A percentile compares a stretch with the other conserved stretches of the same genome.
Evolutionary conservation across 345 rosid species (phyloP).

Genomic region (Hibiscus mutabilis): DNA sequence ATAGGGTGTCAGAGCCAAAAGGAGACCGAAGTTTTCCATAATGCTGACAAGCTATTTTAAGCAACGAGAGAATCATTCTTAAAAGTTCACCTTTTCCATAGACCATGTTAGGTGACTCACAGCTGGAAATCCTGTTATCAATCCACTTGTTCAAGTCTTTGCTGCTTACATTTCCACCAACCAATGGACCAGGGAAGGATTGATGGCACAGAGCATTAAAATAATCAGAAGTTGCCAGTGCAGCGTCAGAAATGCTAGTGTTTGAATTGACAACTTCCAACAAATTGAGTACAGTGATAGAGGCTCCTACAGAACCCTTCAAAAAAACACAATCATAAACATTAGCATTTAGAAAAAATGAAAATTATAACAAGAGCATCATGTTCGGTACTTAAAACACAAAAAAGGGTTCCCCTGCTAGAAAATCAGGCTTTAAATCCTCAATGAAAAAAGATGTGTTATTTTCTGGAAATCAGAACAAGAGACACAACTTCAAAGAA

Average conservation of each 20-base stretch:
- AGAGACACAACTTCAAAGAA: background rate
- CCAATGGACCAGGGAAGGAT: slow-evolving; percentile 87
- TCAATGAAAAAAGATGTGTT: background rate
- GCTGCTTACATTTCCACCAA: slow-evolving; percentile 83
- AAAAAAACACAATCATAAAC: slow-evolving; percentile 20
- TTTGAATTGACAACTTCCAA: slow-evolving; percentile 57
- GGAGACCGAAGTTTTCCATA: slow-evolving; percentile 97
- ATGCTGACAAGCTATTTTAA: slow-evolving; percentile 82
- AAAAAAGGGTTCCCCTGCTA: background rate
- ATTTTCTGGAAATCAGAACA: background rate
- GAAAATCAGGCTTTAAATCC: background rate
- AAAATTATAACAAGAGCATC: background rate
- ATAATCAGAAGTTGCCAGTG: slow-evolving; percentile 46
- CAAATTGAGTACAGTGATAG: slow-evolving; percentile 64
- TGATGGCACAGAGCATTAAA: slow-evolving; percentile 64
- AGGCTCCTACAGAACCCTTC: slow-evolving; percentile 54
- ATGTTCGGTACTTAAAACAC: background rate
- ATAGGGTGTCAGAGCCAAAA: slow-evolving; percentile 56
- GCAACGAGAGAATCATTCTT: slow-evolving; percentile 78
- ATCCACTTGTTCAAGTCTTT: slow-evolving; percentile 94
- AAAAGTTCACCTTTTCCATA: slow-evolving; percentile 49
- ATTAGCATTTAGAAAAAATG: slow-evolving; percentile 18
- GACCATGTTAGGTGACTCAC: slow-evolving; percentile 55
- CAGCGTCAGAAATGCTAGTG: slow-evolving; percentile 28
- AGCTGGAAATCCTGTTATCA: slow-evolving; percentile 66